Evolutionary conservation across 176 grass and related monocot species (phyloP), one percentile per base, ranked within the genome.

Genomic region (Bromus sterilis): DNA sequence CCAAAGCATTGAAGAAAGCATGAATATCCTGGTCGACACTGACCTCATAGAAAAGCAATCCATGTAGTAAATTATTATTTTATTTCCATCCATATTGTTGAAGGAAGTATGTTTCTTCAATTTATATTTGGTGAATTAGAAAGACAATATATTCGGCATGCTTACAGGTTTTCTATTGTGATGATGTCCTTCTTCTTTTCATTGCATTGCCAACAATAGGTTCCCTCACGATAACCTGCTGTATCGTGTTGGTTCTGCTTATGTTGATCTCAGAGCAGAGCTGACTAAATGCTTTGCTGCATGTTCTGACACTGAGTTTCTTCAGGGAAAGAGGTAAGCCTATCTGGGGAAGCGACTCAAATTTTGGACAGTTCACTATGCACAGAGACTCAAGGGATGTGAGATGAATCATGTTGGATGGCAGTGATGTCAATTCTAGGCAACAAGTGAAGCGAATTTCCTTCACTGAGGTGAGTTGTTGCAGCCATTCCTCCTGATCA

Each of bases 401-500:
- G 25, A 77, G 46, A 39, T 15, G 16, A 20, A 39, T 53, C 11
- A 84, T 40, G 24, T 67, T 84, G 16, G 74, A 65, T 20, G 82
- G 82, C 29, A 84, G 16, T 69, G 74, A 44, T 67, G 18, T 66
- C 30, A 86, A 11, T 13, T 56, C 46, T 5, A 15, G 20, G 11
- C 84, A 81, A 13, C 39, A 68, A 33, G 24, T 75, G 59, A 86
- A 80, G 18, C 44, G 26, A 42, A 81, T 20, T 75, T 86, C 42
- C 62, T 81, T 75, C 4, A 86, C 4, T 51, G 78, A 80, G 11
- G 59, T 76, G 16, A 86, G 84, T 34, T 81, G 59, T 30, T 75
- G 78, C 18, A 86, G 66, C 77, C 84, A 86, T 63, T 75, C n/a
- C 66, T 86, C 77, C 66, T 86, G 56, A 5, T 58, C 68, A 7